Conservation (phyloP, 805 yeast species). For the Candida endomychidarum region DNA sequence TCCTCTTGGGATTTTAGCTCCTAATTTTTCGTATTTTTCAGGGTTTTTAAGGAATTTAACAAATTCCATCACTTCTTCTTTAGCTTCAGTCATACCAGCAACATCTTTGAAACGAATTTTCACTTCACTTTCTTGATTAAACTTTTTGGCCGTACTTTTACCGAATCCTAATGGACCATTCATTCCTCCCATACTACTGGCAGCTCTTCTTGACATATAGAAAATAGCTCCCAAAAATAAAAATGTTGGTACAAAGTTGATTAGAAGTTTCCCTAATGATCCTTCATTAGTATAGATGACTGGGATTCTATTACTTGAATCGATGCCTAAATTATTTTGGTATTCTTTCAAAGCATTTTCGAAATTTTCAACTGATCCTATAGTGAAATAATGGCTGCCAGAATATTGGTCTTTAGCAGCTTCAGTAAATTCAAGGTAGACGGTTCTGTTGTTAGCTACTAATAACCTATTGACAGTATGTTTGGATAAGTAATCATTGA, state of each 20-base stretch:
- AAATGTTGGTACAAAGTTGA: constrained; percentile 85
- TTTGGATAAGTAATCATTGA: constrained; percentile 68
- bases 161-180: constrained; percentile 85
- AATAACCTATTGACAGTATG: constrained; percentile 72
- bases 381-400: constrained; percentile 53
- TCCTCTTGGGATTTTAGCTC: constrained; percentile 98
- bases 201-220: constrained; percentile 71
- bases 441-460: constrained; percentile 76
- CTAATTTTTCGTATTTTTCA: constrained; percentile 81
- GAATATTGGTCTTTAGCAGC: constrained; percentile 53
- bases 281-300: constrained; percentile 77
- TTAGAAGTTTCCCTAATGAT: constrained; percentile 56
- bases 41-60: constrained; percentile 92
- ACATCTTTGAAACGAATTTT: constrained; percentile 90
- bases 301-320: constrained; percentile 69
- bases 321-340: constrained; percentile 66
- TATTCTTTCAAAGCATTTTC: constrained; percentile 77
- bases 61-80: constrained; percentile 97
- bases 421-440: constrained; percentile 66
- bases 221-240: constrained; percentile 85
- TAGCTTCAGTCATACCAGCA: constrained; percentile 97
- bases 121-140: constrained; percentile 89
- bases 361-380: constrained; percentile 87
- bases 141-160: constrained; percentile 84
- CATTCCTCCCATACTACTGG: constrained; percentile 37